phyloP scores from a whole-genome alignment of 1,284 basidiomycete species.

The Cerioporus squamosus region DNA sequence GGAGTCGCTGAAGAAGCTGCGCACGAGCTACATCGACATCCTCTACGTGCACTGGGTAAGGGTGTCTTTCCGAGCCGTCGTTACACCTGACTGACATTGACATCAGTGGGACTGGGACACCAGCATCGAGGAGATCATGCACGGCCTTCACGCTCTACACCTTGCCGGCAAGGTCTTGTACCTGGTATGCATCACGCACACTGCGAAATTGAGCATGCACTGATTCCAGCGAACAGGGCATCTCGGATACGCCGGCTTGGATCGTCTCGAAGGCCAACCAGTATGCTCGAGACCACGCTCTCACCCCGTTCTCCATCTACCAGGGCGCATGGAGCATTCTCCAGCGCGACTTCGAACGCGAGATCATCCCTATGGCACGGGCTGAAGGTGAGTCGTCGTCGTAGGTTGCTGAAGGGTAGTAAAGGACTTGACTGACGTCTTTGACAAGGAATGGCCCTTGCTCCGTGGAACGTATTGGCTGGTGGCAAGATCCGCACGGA shows the following conservation, averaged over 20 bases:
- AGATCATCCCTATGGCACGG: constrained; percentile 57
- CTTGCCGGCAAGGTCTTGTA: constrained; percentile 48
- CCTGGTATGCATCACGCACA: constrained; percentile 35
- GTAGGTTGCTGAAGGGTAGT: too few relatives aligned
- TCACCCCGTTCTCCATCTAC: constrained; percentile 56
- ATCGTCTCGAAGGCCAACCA: constrained; percentile 32
- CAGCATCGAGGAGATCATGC: constrained; percentile 52
- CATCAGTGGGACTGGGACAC: constrained; percentile 49
- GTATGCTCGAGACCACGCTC: constrained; percentile 42
- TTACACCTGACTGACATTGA: background rate
- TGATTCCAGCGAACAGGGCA: too few relatives aligned
- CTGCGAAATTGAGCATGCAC: too few relatives aligned
- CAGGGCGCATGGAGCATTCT: constrained; percentile 60
- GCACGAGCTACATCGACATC: constrained; percentile 58
- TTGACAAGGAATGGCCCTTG: constrained; percentile 45
- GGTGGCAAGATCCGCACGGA: constrained; percentile 52
- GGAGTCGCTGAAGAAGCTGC: constrained; percentile 57
- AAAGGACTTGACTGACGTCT: background rate
- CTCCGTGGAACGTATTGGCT: constrained; percentile 56
- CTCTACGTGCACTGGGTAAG: constrained; percentile 52
- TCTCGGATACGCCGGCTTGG: constrained; percentile 37
- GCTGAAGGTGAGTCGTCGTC: constrained; percentile 36
- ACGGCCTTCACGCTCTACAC: constrained; percentile 48
- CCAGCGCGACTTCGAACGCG: constrained; percentile 36
- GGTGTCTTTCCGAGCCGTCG: background rate